These are phyloP conservation scores for Chaetomiaceae sp. DNA, from an alignment of 2,329 filamentous ascomycete genomes.

Conservation along the genomic window DNA sequence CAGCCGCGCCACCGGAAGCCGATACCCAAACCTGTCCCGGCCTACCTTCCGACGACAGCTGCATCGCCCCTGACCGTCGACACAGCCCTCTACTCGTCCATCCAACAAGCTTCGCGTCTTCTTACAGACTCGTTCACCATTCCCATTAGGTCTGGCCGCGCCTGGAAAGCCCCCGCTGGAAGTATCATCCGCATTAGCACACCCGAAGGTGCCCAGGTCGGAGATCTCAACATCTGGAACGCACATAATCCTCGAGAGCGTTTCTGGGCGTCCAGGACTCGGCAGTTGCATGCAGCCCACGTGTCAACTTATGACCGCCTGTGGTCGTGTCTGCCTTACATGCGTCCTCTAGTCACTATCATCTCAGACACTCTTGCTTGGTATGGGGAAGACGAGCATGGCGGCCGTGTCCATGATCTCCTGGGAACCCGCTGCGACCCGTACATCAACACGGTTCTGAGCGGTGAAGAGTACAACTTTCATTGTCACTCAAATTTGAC, in stretches of 20 bases:
- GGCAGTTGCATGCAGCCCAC: conserved; percentile 73
- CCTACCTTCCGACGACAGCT: conserved; percentile 26
- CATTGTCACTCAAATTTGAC: conserved; percentile 82
- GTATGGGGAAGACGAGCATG: conserved; percentile 58
- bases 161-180: conserved; percentile 66
- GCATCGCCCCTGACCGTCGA: conserved; percentile 35
- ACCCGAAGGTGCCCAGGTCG: conserved; percentile 73
- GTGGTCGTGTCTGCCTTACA: conserved; percentile 73
- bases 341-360: conserved; percentile 70
- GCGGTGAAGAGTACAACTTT: conserved; percentile 67
- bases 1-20: neutral
- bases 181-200: conserved; percentile 69
- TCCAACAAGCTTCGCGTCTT: conserved; percentile 46
- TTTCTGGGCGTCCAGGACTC: conserved; percentile 76
- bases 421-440: conserved; percentile 80
- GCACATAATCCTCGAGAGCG: conserved; percentile 69
- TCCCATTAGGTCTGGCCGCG: conserved; percentile 67
- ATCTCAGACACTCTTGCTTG: conserved; percentile 59
- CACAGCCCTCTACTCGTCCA: conserved; percentile 51
- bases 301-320: conserved; percentile 66
- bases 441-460: conserved; percentile 72
- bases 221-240: conserved; percentile 81
- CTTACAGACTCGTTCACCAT: conserved; percentile 53
- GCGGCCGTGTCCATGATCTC: conserved; percentile 69
- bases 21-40: conserved; percentile 38